Evolutionary conservation across 2,329 filamentous ascomycete genomes (phyloP).

Genomic region (Fusarium pilosicola): DNA sequence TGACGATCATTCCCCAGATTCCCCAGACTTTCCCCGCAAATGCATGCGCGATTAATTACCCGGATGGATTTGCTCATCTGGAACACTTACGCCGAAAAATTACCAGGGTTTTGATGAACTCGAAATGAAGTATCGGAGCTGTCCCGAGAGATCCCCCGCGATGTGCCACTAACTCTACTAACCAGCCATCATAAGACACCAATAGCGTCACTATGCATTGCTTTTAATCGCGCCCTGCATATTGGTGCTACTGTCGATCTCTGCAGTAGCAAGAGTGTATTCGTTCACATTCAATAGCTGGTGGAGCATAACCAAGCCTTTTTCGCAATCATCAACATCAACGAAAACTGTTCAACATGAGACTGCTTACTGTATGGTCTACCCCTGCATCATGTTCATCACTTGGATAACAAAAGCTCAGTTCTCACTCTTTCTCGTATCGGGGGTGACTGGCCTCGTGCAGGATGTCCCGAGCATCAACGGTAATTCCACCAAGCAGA

Average conservation of each 20-base stretch:
- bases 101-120: too few relatives aligned
- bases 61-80: neutral
- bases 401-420: neutral
- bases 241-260: neutral
- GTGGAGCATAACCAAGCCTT: neutral
- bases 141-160: neutral
- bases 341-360: neutral
- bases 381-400: too few relatives aligned
- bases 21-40: neutral
- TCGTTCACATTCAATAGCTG: accelerated
- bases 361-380: neutral
- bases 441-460: neutral
- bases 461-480: neutral
- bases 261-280: neutral
- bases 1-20: neutral
- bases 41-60: neutral
- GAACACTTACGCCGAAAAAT: neutral
- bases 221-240: accelerated
- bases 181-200: neutral
- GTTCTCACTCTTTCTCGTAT: neutral
- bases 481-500: neutral
- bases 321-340: neutral
- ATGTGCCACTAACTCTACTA: neutral
- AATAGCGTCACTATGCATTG: neutral
- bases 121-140: neutral